Conservation (phyloP, 1,284 basidiomycete species). For the Melanopsichium pennsylvanicum region DNA sequence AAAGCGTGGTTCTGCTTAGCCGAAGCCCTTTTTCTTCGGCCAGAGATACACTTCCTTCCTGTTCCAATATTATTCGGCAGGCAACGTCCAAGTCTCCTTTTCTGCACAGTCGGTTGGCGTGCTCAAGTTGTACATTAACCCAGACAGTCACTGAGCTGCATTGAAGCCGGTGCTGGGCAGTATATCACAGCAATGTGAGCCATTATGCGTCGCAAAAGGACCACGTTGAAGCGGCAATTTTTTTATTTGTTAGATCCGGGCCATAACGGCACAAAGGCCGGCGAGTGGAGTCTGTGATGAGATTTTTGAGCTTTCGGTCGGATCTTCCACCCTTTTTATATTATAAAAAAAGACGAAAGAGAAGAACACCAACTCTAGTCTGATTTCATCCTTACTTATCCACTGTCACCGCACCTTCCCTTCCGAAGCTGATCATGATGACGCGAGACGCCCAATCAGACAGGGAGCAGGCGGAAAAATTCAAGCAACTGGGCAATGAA, state of each 20-base stretch:
- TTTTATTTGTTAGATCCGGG: not conserved
- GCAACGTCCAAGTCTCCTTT: too few species aligned
- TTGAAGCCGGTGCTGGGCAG: too few species aligned
- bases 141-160: too few species aligned
- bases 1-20: not conserved
- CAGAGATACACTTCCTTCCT: not conserved
- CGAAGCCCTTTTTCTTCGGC: slow-evolving; percentile 13
- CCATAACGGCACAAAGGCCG: not conserved
- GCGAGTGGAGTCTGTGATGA: not conserved
- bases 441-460: not conserved
- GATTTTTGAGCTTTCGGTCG: not conserved
- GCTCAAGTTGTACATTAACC: too few species aligned
- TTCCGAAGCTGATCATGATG: not conserved
- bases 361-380: not conserved
- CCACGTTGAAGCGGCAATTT: too few species aligned
- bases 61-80: too few species aligned
- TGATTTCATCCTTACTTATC: too few species aligned
- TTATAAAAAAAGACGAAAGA: too few species aligned
- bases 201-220: too few species aligned
- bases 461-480: slow-evolving; percentile 16
- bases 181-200: too few species aligned
- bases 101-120: too few species aligned
- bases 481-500: slow-evolving; percentile 29
- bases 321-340: not conserved
- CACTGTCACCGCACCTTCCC: not conserved